A percentile compares a stretch with the other conserved stretches of the same genome.
phyloP scores from a whole-genome alignment of 2,329 filamentous ascomycete genomes.

The Cryphonectria parasitica region DNA sequence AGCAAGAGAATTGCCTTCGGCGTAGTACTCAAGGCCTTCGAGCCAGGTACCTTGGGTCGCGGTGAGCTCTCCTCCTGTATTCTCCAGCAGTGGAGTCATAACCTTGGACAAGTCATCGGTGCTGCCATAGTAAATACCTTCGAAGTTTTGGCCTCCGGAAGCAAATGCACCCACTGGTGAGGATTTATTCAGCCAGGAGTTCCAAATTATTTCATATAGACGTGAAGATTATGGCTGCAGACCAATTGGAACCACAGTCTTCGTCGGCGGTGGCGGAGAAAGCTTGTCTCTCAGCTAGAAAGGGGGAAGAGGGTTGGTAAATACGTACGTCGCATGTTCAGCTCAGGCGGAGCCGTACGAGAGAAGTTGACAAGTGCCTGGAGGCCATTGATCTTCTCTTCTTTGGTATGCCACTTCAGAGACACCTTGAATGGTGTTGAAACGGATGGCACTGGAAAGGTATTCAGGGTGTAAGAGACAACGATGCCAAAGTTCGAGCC shows the following conservation, averaged over 20 bases:
- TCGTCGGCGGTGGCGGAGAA: not conserved
- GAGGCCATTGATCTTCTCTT: conserved; percentile 35
- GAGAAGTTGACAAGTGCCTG: conserved; percentile 37
- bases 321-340: conserved; percentile 48
- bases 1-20: conserved; percentile 31
- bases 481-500: conserved; percentile 47
- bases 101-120: conserved; percentile 21
- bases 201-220: not conserved
- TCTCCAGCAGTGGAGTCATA: conserved; percentile 10
- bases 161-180: conserved; percentile 42
- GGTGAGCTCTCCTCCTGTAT: conserved; percentile 15
- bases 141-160: conserved; percentile 41
- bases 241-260: not conserved
- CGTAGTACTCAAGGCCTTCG: conserved; percentile 39
- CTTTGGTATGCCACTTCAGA: conserved; percentile 36
- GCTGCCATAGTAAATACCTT: conserved; percentile 37
- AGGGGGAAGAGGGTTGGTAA: conserved; percentile 38
- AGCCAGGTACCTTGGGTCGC: conserved; percentile 36
- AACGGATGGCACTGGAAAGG: conserved; percentile 41
- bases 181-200: conserved; percentile 2
- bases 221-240: not conserved
- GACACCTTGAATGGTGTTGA: conserved; percentile 39
- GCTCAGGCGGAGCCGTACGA: conserved; percentile 43
- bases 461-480: conserved; percentile 45
- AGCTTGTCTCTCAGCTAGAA: not conserved